Evolutionary conservation across 352 stramenopile genomes (phyloP), one percentile per base, ranked within the genome.

Genomic region (Globisporangium cederbergense): DNA sequence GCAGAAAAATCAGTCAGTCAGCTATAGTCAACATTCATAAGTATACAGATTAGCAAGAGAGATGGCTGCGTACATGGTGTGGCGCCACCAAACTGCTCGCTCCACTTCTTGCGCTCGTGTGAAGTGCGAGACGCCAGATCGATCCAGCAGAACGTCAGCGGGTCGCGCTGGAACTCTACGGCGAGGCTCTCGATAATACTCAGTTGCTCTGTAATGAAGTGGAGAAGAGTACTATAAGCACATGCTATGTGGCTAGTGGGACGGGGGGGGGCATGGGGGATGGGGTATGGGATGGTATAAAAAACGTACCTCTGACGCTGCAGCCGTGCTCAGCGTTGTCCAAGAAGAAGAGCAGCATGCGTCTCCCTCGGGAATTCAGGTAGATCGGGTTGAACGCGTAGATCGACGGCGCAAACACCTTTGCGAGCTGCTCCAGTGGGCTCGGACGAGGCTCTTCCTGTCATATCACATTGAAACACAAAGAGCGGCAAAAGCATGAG

Each of bases 81-180:
- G 14, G 63, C 34, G 8, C 53, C n/a, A 10, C 68, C 55, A 34
- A 90, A 83, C 53, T 90, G 81, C 16, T 62, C 54, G 22, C 74
- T 38, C 85, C 85, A 93, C 8, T 78, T 75, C 20, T 43, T 25
- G 0, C 68, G 76, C 42, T 83, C 75, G 11, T 67, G 58, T 3
- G 62, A 10, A 1, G 73, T 38, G 13, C 75, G 62, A 22, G 62
- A 51, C 18, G 70, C 67, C 30, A 92, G 34, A 59, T 95, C 80
- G 20, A 88, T 53, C 87, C 87, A 95, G 60, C 78, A 91, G 61
- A 93, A 91, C 4, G 81, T 91, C 14, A 95, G 50, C 9, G 87
- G 84, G 61, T 95, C 87, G 32, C 72, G 77, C 28, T 78, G 75
- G 61, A 92, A 91, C 63, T 90, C 83, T 10, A 64, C 73, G 3